phyloP scores from a whole-genome alignment of 1,284 basidiomycete genomes.

The Schizophyllum amplum region DNA sequence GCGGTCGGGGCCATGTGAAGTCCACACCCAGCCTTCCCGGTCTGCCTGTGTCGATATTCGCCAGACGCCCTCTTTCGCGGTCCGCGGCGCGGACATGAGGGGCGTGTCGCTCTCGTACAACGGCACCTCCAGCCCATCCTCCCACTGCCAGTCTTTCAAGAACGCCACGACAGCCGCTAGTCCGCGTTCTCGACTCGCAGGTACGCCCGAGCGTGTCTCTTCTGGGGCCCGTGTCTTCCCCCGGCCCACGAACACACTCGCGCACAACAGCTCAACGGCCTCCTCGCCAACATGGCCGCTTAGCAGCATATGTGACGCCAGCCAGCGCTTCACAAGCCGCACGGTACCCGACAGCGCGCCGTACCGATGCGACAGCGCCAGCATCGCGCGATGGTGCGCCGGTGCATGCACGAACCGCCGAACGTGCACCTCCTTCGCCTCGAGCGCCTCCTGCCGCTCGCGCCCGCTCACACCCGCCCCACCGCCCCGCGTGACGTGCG shows the following conservation, averaged over 20 bases:
- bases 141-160: conserved; percentile 83
- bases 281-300: conserved; percentile 65
- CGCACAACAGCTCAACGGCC: conserved; percentile 80
- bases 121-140: conserved; percentile 54
- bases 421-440: conserved; percentile 60
- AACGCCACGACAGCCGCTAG: conserved; percentile 74
- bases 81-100: neutral
- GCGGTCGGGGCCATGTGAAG: conserved; percentile 49
- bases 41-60: conserved; percentile 79
- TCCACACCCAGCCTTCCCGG: conserved; percentile 70
- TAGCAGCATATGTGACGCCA: conserved; percentile 84
- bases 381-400: conserved; percentile 79
- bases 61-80: conserved; percentile 54
- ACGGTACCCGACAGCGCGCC: conserved; percentile 79
- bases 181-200: conserved; percentile 70
- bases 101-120: conserved; percentile 36
- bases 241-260: conserved; percentile 48
- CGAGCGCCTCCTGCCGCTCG: conserved; percentile 47
- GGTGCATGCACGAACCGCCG: conserved; percentile 74
- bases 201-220: conserved; percentile 30
- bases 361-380: conserved; percentile 74
- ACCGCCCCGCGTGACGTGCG: conserved; percentile 28
- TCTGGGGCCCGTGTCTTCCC: conserved; percentile 23
- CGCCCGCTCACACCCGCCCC: conserved; percentile 34
- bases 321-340: conserved; percentile 89